phyloP scores from a whole-genome alignment of 768 basidiomycete species.

The Mycena olivaceomarginata region DNA sequence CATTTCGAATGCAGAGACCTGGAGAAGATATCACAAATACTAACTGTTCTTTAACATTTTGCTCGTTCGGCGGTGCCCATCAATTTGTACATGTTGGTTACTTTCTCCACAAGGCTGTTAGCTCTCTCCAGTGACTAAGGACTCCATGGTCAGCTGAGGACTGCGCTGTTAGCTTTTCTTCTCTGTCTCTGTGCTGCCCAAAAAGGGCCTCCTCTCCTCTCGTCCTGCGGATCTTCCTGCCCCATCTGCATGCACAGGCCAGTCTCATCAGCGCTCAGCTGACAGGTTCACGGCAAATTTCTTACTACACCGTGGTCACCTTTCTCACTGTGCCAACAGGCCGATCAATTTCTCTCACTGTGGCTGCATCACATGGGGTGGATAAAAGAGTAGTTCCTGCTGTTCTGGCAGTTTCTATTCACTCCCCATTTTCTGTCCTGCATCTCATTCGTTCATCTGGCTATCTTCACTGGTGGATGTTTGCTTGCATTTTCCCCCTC shows the following conservation, averaged over 20 bases:
- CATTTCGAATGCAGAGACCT: too few relatives aligned
- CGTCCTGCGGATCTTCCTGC: background rate
- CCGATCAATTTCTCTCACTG: background rate
- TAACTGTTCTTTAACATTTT: too few relatives aligned
- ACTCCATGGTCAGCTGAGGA: too few relatives aligned
- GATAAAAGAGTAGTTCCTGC: background rate
- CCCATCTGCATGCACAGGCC: background rate
- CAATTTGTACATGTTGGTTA: too few relatives aligned
- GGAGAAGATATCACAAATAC: too few relatives aligned
- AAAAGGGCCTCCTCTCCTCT: background rate
- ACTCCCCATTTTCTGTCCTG: background rate
- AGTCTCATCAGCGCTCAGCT: background rate
- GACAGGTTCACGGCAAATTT: background rate
- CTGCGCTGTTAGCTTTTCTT: too few relatives aligned
- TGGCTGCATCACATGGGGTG: background rate
- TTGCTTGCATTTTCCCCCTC: too few relatives aligned
- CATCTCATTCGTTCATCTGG: background rate
- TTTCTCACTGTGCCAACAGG: background rate
- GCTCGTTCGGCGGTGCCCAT: too few relatives aligned
- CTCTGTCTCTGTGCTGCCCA: too few relatives aligned
- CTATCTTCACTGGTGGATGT: background rate
- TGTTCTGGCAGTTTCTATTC: background rate
- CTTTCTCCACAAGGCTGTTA: too few relatives aligned
- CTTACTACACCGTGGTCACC: background rate
- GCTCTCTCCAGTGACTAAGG: too few relatives aligned